These are phyloP conservation scores for Fabrea salina DNA, from an alignment of 169 alveolate genomes.

Conservation along the genomic window DNA sequence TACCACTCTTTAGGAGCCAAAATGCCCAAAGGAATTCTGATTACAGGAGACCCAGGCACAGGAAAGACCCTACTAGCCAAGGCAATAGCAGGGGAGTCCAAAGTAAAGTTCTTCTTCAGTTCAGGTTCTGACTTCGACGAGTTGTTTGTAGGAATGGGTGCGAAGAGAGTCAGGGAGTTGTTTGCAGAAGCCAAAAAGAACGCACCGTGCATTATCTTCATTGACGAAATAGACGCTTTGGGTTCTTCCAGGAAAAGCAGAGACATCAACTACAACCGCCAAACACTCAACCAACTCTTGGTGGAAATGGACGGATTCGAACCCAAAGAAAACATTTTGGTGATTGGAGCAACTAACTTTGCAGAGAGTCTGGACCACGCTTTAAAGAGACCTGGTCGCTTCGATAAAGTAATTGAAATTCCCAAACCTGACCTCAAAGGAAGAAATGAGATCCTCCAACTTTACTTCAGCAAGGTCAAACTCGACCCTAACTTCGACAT, in stretches of 20 bases:
- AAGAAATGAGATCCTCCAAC: constrained; percentile 82
- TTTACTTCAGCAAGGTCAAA: constrained; percentile 85
- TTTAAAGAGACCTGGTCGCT: constrained; percentile 92
- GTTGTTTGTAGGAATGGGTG: constrained; percentile 94
- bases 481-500: constrained; percentile 85
- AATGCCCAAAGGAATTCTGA: constrained; percentile 95
- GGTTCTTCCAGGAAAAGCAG: constrained; percentile 75
- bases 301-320: constrained; percentile 90
- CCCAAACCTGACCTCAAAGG: constrained; percentile 88
- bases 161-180: constrained; percentile 89
- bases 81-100: constrained; percentile 94
- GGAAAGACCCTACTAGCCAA: constrained; percentile 98
- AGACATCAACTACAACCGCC: constrained; percentile 41
- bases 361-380: constrained; percentile 93
- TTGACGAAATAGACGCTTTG: constrained; percentile 95
- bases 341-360: constrained; percentile 93
- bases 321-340: constrained; percentile 65
- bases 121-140: constrained; percentile 95
- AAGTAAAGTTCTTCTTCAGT: constrained; percentile 88
- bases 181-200: constrained; percentile 72
- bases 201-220: constrained; percentile 93
- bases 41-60: constrained; percentile 99
- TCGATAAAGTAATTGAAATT: constrained; percentile 88
- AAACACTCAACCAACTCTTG: constrained; percentile 83
- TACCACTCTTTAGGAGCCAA: constrained; percentile 94